phyloP scores from a whole-genome alignment of 768 basidiomycete genomes.

The Phylloporus arenicola region DNA sequence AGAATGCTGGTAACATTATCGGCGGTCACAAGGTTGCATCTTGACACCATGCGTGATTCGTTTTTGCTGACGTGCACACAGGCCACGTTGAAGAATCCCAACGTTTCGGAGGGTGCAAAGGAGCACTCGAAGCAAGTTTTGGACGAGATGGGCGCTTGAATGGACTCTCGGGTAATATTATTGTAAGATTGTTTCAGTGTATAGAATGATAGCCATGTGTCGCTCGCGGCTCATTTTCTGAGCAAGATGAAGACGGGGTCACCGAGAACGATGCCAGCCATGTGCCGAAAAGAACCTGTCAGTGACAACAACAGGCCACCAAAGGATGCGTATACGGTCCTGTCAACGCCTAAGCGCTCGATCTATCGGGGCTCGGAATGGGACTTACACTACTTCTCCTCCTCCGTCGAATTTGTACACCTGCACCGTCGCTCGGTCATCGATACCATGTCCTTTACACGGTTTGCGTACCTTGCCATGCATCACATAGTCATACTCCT shows the following conservation, averaged over 20 bases:
- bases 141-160: slow-evolving; percentile 5
- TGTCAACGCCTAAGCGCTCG: slow-evolving; percentile 28
- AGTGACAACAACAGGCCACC: slow-evolving; percentile 94
- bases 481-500: slow-evolving; percentile 99
- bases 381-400: slow-evolving; percentile 70
- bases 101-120: slow-evolving; percentile 17
- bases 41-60: too few relatives aligned
- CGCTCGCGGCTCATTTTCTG: slow-evolving; percentile 48
- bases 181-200: slow-evolving; percentile 7
- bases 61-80: slow-evolving; percentile 1
- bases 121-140: slow-evolving; percentile 8
- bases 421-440: slow-evolving; percentile 35
- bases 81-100: slow-evolving; percentile 23
- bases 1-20: slow-evolving; percentile 16
- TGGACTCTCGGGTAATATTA: neutral
- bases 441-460: neutral
- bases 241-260: slow-evolving; percentile 89
- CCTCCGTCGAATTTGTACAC: slow-evolving; percentile 96
- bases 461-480: slow-evolving; percentile 74
- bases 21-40: slow-evolving; percentile 18
- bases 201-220: neutral
- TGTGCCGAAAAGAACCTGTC: slow-evolving; percentile 86
- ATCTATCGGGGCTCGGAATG: neutral
- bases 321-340: slow-evolving; percentile 94
- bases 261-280: slow-evolving; percentile 88